Conservation (phyloP, 2,329 filamentous ascomycete genomes). For the Ophiostoma angusticollis region DNA sequence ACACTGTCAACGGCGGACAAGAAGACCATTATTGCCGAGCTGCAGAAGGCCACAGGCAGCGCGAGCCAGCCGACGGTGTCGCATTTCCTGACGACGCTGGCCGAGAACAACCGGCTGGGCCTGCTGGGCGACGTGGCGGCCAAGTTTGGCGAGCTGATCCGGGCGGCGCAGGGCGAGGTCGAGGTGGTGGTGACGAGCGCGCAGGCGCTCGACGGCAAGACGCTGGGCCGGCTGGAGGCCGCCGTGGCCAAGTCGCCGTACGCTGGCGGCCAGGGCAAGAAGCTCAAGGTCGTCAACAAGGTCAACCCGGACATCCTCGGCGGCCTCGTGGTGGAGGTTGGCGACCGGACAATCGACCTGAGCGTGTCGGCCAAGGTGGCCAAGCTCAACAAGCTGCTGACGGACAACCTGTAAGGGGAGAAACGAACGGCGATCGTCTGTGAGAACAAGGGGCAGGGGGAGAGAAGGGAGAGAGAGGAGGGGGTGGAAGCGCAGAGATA, state of each 20-base stretch:
- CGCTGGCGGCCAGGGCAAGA: conserved; percentile 85
- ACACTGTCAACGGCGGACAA: conserved; percentile 72
- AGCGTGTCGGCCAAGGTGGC: conserved; percentile 88
- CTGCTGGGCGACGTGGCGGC: conserved; percentile 68
- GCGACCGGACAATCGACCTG: conserved; percentile 95
- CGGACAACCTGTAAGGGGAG: conserved; percentile 78
- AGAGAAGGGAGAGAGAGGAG: neutral
- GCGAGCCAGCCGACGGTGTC: conserved; percentile 70
- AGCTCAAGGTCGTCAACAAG: conserved; percentile 89
- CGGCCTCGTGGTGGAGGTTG: conserved; percentile 89
- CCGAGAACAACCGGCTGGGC: conserved; percentile 90
- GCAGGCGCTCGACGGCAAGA: conserved; percentile 75
- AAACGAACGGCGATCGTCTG: neutral
- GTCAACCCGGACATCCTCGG: conserved; percentile 92
- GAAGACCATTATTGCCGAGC: conserved; percentile 70
- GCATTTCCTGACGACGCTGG: conserved; percentile 84
- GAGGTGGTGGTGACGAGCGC: conserved; percentile 88
- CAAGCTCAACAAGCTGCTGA: conserved; percentile 99
- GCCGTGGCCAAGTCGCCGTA: conserved; percentile 82
- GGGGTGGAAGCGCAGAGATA: too few relatives aligned
- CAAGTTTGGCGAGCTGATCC: conserved; percentile 81
- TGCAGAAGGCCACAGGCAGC: conserved; percentile 64
- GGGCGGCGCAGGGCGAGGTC: conserved; percentile 81
- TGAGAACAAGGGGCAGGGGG: neutral
- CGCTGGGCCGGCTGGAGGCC: conserved; percentile 70